Percentiles rank a stretch among this genome's conserved stretches.
Evolutionary conservation across 345 rosid genomes (phyloP).

Genomic region (Sonneratia caseolaris): DNA sequence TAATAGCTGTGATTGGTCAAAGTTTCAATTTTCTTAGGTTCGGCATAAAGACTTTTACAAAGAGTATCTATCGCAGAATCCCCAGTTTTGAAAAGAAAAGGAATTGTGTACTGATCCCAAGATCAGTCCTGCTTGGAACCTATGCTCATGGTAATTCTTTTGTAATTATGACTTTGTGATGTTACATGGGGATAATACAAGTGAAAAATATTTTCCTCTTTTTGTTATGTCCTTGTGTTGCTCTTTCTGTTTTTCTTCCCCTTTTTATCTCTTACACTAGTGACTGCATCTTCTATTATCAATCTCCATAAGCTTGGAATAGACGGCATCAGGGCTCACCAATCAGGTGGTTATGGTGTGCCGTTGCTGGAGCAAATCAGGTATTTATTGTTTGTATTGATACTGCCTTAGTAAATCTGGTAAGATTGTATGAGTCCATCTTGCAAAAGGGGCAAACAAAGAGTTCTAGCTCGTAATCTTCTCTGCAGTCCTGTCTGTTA

Average conservation of each 20-base stretch:
- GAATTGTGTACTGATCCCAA: neutral
- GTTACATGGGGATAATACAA: neutral
- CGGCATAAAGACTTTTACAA: neutral
- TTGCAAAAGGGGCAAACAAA: too few species aligned
- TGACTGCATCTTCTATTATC: neutral
- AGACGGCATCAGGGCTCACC: neutral
- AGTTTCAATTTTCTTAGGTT: neutral
- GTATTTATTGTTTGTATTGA: neutral
- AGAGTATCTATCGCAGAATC: neutral
- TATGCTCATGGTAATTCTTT: neutral
- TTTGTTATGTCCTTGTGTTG: too few species aligned
- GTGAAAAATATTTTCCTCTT: neutral
- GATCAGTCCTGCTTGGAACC: neutral
- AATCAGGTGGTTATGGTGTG: neutral
- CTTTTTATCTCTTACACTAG: neutral
- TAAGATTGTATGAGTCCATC: too few species aligned
- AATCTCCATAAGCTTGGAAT: neutral
- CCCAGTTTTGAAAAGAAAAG: neutral
- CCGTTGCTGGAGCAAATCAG: neutral
- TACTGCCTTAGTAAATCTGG: too few species aligned
- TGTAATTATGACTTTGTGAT: neutral
- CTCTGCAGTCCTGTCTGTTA: too few species aligned
- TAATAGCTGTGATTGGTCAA: neutral
- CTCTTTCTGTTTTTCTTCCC: neutral
- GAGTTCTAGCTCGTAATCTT: too few species aligned